Evolutionary conservation across 768 basidiomycete species (phyloP), one percentile per base, ranked within the genome.

Genomic region (Mycena leptocephala): DNA sequence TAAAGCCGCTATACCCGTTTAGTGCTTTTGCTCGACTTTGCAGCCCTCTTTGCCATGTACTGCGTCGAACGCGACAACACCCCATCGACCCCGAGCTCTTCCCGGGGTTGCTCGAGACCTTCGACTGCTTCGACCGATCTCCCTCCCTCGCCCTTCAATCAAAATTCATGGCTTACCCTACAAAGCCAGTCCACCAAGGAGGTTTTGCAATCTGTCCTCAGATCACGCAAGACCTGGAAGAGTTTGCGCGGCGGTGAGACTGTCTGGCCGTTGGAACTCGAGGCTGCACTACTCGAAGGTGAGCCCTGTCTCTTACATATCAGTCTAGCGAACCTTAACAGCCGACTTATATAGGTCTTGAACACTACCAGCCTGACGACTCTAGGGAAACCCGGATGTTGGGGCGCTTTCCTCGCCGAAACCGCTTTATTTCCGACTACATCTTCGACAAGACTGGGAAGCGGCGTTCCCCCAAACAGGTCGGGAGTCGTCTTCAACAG

Each of bases 261-360:
- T 10, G 94, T 95, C 28, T 95, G 95, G 95, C 95, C 94, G 58
- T 93, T 93, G 20, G 90, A 93, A 78, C 91, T 95, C 67, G 95
- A 95, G 86, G 93, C 92, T 37, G 93, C 93, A 41, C 87, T 95
- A 79, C 89, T 95, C 55, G 92, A 95, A 89, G 95, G 95, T 94
- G 75, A 43, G 24, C 37, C n/a, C 43, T 11, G n/a, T 41, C n/a
- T n/a, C n/a, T n/a, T n/a, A n/a, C 26, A 24, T 22, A 30, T 41
- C 41, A 22, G 6, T 70, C 20, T 41, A 30, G 28, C 16, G 14
- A 20, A 14, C n/a, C n/a, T 41, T 70, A 48, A 58, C 58, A 16
- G 20, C 14, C 22, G 13, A 14, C 3, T 46, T n/a, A n/a, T 64
- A 9, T 64, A 93, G 91, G 87, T 11, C 86, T 88, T 72, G 87